Conservation (phyloP, 257 asterid species). For the Ligustrum vulgare region DNA sequence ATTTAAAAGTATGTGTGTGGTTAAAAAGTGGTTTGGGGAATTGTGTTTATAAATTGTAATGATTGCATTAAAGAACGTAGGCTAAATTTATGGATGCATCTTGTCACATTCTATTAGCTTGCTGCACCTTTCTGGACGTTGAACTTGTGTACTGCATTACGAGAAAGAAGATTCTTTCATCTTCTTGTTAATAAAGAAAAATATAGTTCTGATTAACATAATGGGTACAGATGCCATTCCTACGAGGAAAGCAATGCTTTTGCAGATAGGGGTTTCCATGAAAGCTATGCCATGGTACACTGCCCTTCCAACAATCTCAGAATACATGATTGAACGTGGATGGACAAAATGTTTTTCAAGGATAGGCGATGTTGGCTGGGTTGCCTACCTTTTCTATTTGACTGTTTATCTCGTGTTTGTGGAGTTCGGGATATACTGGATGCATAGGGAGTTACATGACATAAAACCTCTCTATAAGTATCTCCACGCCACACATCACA, state of each 20-base stretch:
- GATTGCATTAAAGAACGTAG: no score
- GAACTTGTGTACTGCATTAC: neutral
- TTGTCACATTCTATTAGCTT: neutral
- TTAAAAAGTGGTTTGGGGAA: no score
- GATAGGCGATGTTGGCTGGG: slow-evolving; percentile 71
- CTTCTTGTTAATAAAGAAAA: slow-evolving; percentile 1
- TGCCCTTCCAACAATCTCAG: slow-evolving; percentile 80
- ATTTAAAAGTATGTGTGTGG: no score
- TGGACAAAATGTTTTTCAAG: slow-evolving; percentile 81
- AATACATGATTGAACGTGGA: slow-evolving; percentile 88
- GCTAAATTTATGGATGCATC: neutral
- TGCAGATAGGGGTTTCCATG: slow-evolving; percentile 94
- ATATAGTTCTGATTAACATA: slow-evolving; percentile 25
- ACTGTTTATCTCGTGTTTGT: slow-evolving; percentile 64
- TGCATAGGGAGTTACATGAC: slow-evolving; percentile 96
- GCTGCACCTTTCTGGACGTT: neutral
- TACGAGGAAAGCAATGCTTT: slow-evolving; percentile 76
- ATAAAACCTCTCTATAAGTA: slow-evolving; percentile 90
- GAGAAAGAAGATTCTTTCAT: neutral
- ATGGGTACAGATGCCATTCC: slow-evolving; percentile 78
- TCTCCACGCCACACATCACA: slow-evolving; percentile 96
- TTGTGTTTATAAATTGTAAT: no score
- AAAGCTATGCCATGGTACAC: slow-evolving; percentile 96
- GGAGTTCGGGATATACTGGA: slow-evolving; percentile 96
- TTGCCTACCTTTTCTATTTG: slow-evolving; percentile 50